phyloP scores from a whole-genome alignment of 2,329 filamentous ascomycete genomes.

The Tolypocladium album region DNA sequence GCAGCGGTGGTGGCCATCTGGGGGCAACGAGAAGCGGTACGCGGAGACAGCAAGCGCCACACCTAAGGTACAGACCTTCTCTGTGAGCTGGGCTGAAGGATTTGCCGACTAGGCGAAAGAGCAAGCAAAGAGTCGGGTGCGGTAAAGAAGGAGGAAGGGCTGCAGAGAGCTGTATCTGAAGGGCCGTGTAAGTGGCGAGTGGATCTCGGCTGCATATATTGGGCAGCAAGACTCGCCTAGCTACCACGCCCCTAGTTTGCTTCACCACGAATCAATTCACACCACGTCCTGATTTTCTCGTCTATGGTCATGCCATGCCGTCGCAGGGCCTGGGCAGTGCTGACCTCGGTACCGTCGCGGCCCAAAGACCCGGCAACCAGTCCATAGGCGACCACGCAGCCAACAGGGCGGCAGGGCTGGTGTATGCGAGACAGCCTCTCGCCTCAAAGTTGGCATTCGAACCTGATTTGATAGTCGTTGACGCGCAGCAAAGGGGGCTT shows the following conservation, averaged over 20 bases:
- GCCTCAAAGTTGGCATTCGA: neutral
- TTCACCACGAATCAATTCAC: constrained; percentile 8
- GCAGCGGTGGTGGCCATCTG: constrained; percentile 8
- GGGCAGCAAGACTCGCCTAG: constrained; percentile 14
- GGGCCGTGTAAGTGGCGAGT: neutral
- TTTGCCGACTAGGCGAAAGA: neutral
- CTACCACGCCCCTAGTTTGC: neutral
- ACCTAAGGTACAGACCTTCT: neutral
- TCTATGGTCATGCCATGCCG: neutral
- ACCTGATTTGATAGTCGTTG: neutral
- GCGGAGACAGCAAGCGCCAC: neutral
- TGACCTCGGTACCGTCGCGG: neutral
- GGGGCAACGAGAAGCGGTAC: neutral
- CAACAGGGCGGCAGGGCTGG: neutral
- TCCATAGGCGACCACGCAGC: neutral
- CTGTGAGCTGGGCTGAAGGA: neutral
- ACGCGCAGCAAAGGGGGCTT: neutral
- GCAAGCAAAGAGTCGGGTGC: neutral
- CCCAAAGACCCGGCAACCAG: neutral
- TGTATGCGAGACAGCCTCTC: neutral
- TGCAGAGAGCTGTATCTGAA: neutral
- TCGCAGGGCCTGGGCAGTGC: neutral
- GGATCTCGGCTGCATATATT: constrained; percentile 6
- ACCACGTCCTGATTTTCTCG: constrained; percentile 10
- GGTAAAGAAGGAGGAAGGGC: neutral